Conservation (phyloP, 306 rosid species). For the Echinosophora koreensis region DNA sequence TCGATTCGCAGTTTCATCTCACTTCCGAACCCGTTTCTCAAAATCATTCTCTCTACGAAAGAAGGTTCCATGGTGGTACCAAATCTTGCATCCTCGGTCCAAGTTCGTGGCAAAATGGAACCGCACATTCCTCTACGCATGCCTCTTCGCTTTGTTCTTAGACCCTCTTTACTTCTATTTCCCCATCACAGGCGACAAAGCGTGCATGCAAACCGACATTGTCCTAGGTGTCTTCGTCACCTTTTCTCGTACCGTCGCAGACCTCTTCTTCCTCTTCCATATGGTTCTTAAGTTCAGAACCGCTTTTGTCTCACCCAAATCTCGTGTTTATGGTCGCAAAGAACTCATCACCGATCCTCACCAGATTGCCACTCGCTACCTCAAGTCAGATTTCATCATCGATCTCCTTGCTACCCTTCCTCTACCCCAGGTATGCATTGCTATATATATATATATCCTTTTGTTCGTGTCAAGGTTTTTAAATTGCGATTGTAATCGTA, state of each 20-base stretch:
- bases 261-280: slow-evolving; percentile 72
- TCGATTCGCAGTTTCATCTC: slow-evolving; percentile 42
- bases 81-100: slow-evolving; percentile 73
- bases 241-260: slow-evolving; percentile 67
- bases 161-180: slow-evolving; percentile 89
- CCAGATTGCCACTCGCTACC: slow-evolving; percentile 67
- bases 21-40: slow-evolving; percentile 48
- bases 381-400: slow-evolving; percentile 62
- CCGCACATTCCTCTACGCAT: slow-evolving; percentile 61
- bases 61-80: slow-evolving; percentile 81
- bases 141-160: slow-evolving; percentile 72
- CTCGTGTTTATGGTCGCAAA: slow-evolving; percentile 69
- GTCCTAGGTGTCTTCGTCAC: slow-evolving; percentile 70
- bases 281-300: slow-evolving; percentile 77
- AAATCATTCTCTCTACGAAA: slow-evolving; percentile 59
- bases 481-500: too few relatives aligned
- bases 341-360: slow-evolving; percentile 71
- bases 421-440: slow-evolving; percentile 72
- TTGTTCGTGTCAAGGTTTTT: too few relatives aligned
- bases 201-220: slow-evolving; percentile 65
- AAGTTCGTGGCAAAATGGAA: slow-evolving; percentile 67
- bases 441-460: too few relatives aligned
- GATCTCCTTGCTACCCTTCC: slow-evolving; percentile 87
- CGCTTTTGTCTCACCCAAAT: slow-evolving; percentile 59
- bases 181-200: slow-evolving; percentile 63